Base-by-base conservation (phyloP, 371 early-diverging fungal genomes). In the Rhizopus sp. region DNA sequence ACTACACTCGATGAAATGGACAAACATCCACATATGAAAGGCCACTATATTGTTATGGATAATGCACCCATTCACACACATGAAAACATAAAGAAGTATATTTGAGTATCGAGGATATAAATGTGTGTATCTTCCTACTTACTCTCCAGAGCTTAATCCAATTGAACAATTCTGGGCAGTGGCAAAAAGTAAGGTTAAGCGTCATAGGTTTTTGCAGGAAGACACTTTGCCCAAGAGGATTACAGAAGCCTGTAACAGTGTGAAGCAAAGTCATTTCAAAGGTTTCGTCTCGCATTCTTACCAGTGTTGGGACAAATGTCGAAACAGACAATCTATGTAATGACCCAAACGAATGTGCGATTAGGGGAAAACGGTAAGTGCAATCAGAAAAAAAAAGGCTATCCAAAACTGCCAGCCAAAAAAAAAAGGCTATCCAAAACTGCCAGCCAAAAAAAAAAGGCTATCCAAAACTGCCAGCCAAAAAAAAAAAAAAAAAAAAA, bases 171-270 rank as follows among this genome's bases (percentile, higher is more conserved):
- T 50, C 44, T 57, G 33, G 50, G 50, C 57, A 51, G 39, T 52
- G 39, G 39, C 52, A 52, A 52, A 52, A 29, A 52, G 52, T 52
- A 52, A 52, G 52, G 29, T 57, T 50, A 57, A 57, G 57, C 44
- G 48, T 15, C 56, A 56, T 56, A 57, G 57, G 50, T 58, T 58
- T 50, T 50, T 58, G 53, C 53, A 59, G 59, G 47, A 59, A 59
- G 59, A 52, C 50, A 57, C 47, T 57, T 49, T 50, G 33, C 49
- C 57, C 0, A 57, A 59, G n/a, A 59, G 59, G 10, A 59, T 59
- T 47, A 51, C 58, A 58, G 51, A 51, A 58, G 58, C 58, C 35
- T 58, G 58, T 42, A 50, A 50, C 0, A 59, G 38, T 59, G 6
- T 59, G 30, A 30, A 52, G 31, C 0, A 51, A 58, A 37, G 37